Evolutionary conservation across 1,139 yeast species (phyloP), one percentile per base, ranked within the genome.

Genomic region (Yamadazyma pseudoaaseri): DNA sequence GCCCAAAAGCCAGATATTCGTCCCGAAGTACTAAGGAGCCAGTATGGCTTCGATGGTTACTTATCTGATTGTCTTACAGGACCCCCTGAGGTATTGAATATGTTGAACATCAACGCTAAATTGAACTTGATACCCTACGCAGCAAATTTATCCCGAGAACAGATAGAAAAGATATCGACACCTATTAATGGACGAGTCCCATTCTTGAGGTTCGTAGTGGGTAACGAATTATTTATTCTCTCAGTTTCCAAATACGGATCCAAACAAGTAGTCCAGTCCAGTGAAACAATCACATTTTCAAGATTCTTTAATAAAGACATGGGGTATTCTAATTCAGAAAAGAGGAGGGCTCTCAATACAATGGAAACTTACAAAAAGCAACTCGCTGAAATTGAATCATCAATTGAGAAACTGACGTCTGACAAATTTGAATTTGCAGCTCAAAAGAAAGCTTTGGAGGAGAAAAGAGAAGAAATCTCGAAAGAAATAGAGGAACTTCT

Each of bases 31-130:
- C 47, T 89, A 4, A 49, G 25, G 16, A 21, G 45, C 22, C 29
- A 45, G 1, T 55, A 62, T 17, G 96, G 96, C 0, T 86, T 92
- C 55, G 96, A 86, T 40, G 94, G 96, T 0, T 86, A 76, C 48
- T 49, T 89, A 23, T 60, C 77, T 1, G 97, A 92, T 48, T 77
- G 77, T 41, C 51, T 92, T 2, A 60, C 62, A 1, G 98, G 96
- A 0, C 96, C 96, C 1, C 53, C 58, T 7, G 73, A 76, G n/a
- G 95, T 92, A 1, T 53, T 87, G 30, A 69, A 73, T 35, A 86
- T 86, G 87, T 66, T 92, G 30, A 79, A 84, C 45, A 81, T 76
- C 40, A 70, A 71, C 20, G 64, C 76, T 10, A 67, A 65, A 28
- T 58, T 89, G 16, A 77, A 85, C 42, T 58, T 63, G 30, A 76